Percentiles rank a stretch among this genome's conserved stretches.
These are phyloP conservation scores for Oryza coarctata DNA, from an alignment of 176 grass and related monocot species.

Conservation along the genomic window DNA sequence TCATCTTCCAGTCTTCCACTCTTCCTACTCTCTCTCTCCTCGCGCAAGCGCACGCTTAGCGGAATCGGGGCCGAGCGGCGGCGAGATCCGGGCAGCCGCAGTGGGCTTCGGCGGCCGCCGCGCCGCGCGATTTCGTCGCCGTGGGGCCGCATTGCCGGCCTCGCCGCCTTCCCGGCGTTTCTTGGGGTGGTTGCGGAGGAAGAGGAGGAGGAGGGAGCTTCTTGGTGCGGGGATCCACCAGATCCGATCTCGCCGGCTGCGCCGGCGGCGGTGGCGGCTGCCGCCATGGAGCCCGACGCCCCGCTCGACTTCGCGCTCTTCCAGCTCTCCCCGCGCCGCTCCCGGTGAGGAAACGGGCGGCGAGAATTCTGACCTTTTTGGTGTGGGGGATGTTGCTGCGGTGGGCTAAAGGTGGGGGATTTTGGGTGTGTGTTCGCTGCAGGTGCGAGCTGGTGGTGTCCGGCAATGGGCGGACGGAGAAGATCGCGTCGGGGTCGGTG, in stretches of 20 bases:
- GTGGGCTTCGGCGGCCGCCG: neutral
- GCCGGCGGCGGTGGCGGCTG: neutral
- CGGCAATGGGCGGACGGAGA: slow-evolving; percentile 85
- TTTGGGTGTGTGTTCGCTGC: slow-evolving; percentile 17
- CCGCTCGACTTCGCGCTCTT: slow-evolving; percentile 89
- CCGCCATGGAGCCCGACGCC: slow-evolving; percentile 66
- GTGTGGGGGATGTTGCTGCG: neutral
- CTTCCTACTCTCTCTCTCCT: slow-evolving; percentile 33
- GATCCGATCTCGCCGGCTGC: slow-evolving; percentile 38
- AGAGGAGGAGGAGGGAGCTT: neutral
- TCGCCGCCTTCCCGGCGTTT: slow-evolving; percentile 33
- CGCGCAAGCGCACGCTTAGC: slow-evolving; percentile 18
- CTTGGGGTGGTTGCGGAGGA: slow-evolving; percentile 3
- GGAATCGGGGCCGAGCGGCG: slow-evolving; percentile 33
- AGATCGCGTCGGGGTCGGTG: slow-evolving; percentile 91
- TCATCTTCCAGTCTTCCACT: slow-evolving; percentile 22
- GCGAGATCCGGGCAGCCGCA: slow-evolving; percentile 40
- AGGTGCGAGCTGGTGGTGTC: slow-evolving; percentile 96
- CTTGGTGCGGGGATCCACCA: slow-evolving; percentile 38
- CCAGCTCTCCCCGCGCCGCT: slow-evolving; percentile 89
- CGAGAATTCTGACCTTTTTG: neutral
- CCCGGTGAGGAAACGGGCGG: slow-evolving; percentile 45
- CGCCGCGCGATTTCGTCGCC: slow-evolving; percentile 32
- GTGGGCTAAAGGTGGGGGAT: slow-evolving; percentile 22
- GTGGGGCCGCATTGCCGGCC: slow-evolving; percentile 44